phyloP scores from a whole-genome alignment of 495 filamentous ascomycete genomes.

The Pyrenula massariospora region DNA sequence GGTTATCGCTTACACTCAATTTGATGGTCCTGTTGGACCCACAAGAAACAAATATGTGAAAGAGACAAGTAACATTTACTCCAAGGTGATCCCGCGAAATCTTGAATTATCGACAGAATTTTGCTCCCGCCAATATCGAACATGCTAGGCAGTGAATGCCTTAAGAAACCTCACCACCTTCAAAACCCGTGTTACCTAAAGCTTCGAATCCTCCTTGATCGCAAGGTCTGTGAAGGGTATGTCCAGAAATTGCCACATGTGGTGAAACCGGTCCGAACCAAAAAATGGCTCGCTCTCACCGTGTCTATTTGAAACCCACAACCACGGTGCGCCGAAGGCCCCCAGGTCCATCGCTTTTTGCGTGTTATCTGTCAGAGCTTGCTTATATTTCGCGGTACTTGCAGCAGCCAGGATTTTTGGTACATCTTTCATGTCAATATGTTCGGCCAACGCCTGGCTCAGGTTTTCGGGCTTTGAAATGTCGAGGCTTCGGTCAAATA shows the following conservation, averaged over 20 bases:
- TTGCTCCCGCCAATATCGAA: too few species aligned
- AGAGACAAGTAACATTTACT: too few species aligned
- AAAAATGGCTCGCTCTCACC: slow-evolving; percentile 60
- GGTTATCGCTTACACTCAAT: too few species aligned
- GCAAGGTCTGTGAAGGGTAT: slow-evolving; percentile 23
- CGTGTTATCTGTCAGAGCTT: slow-evolving; percentile 44
- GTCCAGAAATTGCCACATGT: slow-evolving; percentile 27
- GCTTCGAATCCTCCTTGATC: background rate
- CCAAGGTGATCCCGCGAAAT: too few species aligned
- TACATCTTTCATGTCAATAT: slow-evolving; percentile 30
- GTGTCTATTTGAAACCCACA: slow-evolving; percentile 51
- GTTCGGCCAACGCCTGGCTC: slow-evolving; percentile 15
- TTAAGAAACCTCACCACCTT: too few species aligned
- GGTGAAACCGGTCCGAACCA: slow-evolving; percentile 12
- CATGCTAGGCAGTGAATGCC: too few species aligned
- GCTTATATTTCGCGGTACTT: slow-evolving; percentile 40
- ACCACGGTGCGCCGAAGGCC: slow-evolving; percentile 67
- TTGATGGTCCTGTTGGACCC: too few species aligned
- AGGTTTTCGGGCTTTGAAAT: slow-evolving; percentile 35
- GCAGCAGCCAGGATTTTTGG: slow-evolving; percentile 39
- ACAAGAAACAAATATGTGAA: too few species aligned
- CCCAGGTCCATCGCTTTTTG: slow-evolving; percentile 46
- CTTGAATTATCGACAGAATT: too few species aligned
- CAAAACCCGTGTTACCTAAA: too few species aligned
- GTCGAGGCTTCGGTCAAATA: slow-evolving; percentile 34